A percentile compares a stretch with the other conserved stretches of the same genome.
Conservation (phyloP, 208 protist species). For the Cochliopodium minus region DNA sequence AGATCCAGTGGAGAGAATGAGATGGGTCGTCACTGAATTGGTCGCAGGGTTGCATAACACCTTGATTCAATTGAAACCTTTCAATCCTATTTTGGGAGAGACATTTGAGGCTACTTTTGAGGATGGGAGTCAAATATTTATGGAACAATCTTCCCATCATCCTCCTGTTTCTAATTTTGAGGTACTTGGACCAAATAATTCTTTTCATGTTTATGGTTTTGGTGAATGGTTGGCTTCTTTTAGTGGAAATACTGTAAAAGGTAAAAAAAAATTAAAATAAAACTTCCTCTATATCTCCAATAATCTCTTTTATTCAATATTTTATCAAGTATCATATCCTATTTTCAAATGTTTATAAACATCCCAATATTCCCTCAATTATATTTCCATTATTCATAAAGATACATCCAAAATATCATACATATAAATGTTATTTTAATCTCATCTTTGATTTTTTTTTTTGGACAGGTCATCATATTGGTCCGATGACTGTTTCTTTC, state of each 20-base stretch:
- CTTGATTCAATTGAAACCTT: slow-evolving; percentile 13
- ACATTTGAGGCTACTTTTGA: slow-evolving; percentile 21
- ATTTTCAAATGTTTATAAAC: no score
- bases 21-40: slow-evolving; percentile 12
- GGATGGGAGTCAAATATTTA: slow-evolving; percentile 16
- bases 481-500: not conserved
- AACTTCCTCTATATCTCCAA: no score
- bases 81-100: slow-evolving; percentile 29
- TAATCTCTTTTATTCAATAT: no score
- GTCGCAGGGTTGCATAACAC: slow-evolving; percentile 21
- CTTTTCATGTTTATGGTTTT: not conserved
- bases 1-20: slow-evolving; percentile 16
- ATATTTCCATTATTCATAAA: no score
- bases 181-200: not conserved
- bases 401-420: no score
- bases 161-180: not conserved
- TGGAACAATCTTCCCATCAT: slow-evolving; percentile 24
- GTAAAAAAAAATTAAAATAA: no score
- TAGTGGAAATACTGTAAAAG: slow-evolving; percentile 4
- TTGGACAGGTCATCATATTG: not conserved
- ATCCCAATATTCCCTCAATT: no score
- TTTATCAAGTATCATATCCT: no score
- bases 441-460: no score
- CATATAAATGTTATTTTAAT: no score
- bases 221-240: not conserved